Conservation (phyloP, 495 filamentous ascomycete species). For the Darksidea phi region DNA sequence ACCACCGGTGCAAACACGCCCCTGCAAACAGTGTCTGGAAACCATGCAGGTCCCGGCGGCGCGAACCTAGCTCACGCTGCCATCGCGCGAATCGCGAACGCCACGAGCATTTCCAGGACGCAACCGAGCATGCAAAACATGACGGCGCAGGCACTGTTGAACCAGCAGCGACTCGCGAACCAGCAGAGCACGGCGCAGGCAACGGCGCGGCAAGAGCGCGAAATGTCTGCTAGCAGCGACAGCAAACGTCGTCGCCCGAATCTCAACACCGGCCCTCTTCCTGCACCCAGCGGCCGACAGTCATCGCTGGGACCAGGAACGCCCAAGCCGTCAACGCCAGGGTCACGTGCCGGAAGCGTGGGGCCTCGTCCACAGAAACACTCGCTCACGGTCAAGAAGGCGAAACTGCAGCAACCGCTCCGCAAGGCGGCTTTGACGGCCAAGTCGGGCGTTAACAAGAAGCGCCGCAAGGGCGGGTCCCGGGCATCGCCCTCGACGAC, state of each 20-base stretch:
- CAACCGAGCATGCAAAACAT: slow-evolving; percentile 27
- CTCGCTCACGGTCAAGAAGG: slow-evolving; percentile 61
- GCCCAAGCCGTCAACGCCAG: slow-evolving; percentile 75
- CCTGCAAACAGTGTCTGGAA: slow-evolving; percentile 45
- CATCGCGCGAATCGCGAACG: slow-evolving; percentile 41
- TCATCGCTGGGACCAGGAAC: slow-evolving; percentile 81
- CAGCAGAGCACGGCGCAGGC: slow-evolving; percentile 26
- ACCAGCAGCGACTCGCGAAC: slow-evolving; percentile 28
- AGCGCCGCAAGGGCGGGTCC: slow-evolving; percentile 25
- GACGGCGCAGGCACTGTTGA: slow-evolving; percentile 31
- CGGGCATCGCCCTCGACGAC: slow-evolving; percentile 39
- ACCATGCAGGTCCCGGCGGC: slow-evolving; percentile 29
- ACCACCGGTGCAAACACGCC: slow-evolving; percentile 51
- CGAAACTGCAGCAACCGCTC: slow-evolving; percentile 50
- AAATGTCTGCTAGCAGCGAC: slow-evolving; percentile 70
- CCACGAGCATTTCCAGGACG: slow-evolving; percentile 27
- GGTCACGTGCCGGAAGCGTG: slow-evolving; percentile 48
- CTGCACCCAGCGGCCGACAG: slow-evolving; percentile 72
- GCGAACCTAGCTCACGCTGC: slow-evolving; percentile 40
- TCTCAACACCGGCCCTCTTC: slow-evolving; percentile 61
- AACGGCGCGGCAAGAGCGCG: slow-evolving; percentile 51
- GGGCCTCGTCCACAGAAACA: slow-evolving; percentile 55
- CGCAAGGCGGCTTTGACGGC: slow-evolving; percentile 49
- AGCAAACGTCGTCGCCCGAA: slow-evolving; percentile 74
- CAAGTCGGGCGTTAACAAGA: slow-evolving; percentile 34